Evolutionary conservation across 2,329 filamentous ascomycete species (phyloP), one percentile per base, ranked within the genome.

Genomic region (Hirsutella minnesotensis): DNA sequence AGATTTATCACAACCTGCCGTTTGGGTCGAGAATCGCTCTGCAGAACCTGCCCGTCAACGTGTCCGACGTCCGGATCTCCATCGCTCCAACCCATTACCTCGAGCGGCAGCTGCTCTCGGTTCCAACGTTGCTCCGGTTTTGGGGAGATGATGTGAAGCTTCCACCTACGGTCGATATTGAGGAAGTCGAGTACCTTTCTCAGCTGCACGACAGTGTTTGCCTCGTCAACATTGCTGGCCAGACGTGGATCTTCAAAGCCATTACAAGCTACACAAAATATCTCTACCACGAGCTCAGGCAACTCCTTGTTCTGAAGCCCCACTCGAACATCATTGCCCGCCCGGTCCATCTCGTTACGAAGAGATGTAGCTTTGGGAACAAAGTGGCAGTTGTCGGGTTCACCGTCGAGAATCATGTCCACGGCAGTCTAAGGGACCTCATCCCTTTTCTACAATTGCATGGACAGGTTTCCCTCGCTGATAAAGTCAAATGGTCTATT

Each of bases 121-220:
- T 68, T 12, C 42, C 60, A 2, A 61, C 53, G 3, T 59, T 80
- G 29, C 48, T 58, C 40, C 39, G 47, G 1, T 58, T 67, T 40
- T 77, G 77, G 69, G 63, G 61, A 0, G 19, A 59, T 3, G 48
- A 59, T 5, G 49, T 69, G 16, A 38, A 52, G 3, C 53, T 76
- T 15, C 73, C 74, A 1, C 60, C 61, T 13, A 53, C 62, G 0
- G 52, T 79, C 43, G 69, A 77, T 47, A 65, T 80, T 29, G 56
- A 55, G 40, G 58, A 67, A 16, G 54, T 80, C n/a, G 59, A 65
- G 33, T 67, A 77, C 38, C 52, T 73, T 46, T 62, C 63, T 18
- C 71, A 79, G 54, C 57, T 79, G 16, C 72, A 79, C 48, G 77
- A 80, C 51, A 77, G 74, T 46, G 70, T 79, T 37, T 76, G 71